Conservation (phyloP, 768 basidiomycete species). For the Pleurotus sapidus region DNA sequence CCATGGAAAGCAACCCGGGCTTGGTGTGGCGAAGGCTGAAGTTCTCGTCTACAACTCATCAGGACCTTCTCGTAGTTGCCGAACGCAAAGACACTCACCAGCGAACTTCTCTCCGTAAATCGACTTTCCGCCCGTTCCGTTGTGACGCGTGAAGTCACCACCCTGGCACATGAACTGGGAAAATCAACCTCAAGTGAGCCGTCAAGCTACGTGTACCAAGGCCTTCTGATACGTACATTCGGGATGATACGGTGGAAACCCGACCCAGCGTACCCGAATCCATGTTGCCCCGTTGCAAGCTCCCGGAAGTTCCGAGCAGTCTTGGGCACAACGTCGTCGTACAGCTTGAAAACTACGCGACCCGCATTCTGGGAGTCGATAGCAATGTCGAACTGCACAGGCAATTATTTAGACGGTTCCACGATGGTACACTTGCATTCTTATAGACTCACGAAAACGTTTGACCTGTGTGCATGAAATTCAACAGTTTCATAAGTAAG, state of each 20-base stretch:
- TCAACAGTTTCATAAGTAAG: constrained; percentile 6
- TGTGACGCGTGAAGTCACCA: constrained; percentile 76
- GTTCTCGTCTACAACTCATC: constrained; percentile 64
- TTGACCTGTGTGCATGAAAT: constrained; percentile 23
- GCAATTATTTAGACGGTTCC: background rate
- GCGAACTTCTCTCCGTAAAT: constrained; percentile 82
- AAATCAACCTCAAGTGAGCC: constrained; percentile 1
- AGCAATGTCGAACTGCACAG: constrained; percentile 55
- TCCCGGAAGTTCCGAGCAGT: constrained; percentile 82
- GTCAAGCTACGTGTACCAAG: background rate
- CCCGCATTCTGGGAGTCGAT: constrained; percentile 62
- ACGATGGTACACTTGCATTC: background rate
- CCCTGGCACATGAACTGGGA: constrained; percentile 80
- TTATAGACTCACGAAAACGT: constrained; percentile 31
- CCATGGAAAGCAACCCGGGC: constrained; percentile 70
- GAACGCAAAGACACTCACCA: constrained; percentile 36
- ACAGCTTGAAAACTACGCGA: constrained; percentile 80
- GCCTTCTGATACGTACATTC: constrained; percentile 33
- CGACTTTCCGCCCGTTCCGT: constrained; percentile 82
- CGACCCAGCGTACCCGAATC: constrained; percentile 71
- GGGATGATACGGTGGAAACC: constrained; percentile 76
- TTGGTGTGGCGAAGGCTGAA: constrained; percentile 69
- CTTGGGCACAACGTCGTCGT: constrained; percentile 78
- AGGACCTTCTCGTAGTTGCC: background rate
- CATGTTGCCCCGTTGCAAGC: constrained; percentile 63